Conservation (phyloP, 305 asterid species). For the Lippia alba region DNA sequence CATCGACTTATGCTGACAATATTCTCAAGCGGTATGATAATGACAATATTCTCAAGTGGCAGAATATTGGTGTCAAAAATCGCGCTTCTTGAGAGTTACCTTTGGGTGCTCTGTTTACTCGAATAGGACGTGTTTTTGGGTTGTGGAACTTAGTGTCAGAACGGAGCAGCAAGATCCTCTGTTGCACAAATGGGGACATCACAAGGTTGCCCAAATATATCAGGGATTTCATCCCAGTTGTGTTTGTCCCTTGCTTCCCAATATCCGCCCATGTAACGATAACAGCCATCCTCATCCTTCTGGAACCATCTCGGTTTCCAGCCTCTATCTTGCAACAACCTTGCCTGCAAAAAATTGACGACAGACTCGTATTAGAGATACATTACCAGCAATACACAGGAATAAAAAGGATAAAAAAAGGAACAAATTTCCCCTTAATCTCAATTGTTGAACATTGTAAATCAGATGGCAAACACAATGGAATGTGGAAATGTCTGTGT, state of each 20-base stretch:
- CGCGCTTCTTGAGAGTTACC: slow-evolving; percentile 2
- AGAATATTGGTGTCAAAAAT: slow-evolving; percentile 26
- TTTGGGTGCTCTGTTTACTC: background rate
- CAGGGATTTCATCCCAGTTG: slow-evolving; percentile 82
- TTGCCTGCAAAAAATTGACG: slow-evolving; percentile 57
- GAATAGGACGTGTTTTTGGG: background rate
- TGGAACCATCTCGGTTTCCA: slow-evolving; percentile 94
- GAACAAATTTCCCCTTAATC: no score
- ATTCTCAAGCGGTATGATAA: background rate
- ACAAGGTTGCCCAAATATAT: slow-evolving; percentile 71
- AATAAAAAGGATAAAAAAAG: no score
- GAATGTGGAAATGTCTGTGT: background rate
- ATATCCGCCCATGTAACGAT: slow-evolving; percentile 76
- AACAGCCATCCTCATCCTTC: slow-evolving; percentile 83
- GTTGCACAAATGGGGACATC: slow-evolving; percentile 44
- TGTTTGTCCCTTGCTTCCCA: slow-evolving; percentile 88
- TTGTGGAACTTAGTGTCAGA: slow-evolving; percentile 21
- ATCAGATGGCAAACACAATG: background rate
- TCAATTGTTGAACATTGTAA: background rate
- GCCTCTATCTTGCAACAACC: slow-evolving; percentile 94
- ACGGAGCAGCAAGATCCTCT: slow-evolving; percentile 39
- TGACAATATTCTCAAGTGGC: background rate
- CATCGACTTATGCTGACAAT: background rate
- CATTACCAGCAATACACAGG: background rate
- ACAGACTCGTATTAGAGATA: no score